Percentiles rank a stretch among this genome's conserved stretches.
Conservation (phyloP, 73 alveolate genomes). For the Tetrahymena borealis region DNA sequence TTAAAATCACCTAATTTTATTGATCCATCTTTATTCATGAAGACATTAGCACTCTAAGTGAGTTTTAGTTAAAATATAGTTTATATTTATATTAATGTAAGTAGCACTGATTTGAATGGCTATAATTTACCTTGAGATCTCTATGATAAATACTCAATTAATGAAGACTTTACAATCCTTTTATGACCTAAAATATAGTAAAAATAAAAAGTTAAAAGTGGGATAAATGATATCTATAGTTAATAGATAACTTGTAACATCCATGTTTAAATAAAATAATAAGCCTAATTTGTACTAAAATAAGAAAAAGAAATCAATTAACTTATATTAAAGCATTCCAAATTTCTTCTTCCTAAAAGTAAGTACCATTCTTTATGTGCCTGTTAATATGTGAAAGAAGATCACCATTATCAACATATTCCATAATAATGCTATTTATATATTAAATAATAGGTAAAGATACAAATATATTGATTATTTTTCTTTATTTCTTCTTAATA, state of each 20-base stretch:
- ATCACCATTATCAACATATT: conserved; percentile 72
- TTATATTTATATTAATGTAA: neutral
- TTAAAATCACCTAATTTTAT: conserved; percentile 76
- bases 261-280: no score
- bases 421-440: conserved; percentile 57
- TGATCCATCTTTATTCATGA: conserved; percentile 60
- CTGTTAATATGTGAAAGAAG: conserved; percentile 48
- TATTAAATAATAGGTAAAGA: no score
- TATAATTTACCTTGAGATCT: neutral
- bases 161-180: neutral
- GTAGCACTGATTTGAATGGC: neutral
- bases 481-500: no score
- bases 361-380: conserved; percentile 43
- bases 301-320: no score
- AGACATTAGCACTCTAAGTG: conserved; percentile 64
- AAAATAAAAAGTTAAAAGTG: neutral
- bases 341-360: conserved; percentile 62
- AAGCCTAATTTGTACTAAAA: no score
- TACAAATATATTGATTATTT: no score
- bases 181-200: neutral
- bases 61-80: neutral
- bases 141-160: neutral
- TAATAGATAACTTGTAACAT: neutral
- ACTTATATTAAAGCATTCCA: conserved; percentile 20
- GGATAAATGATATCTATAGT: neutral